Percentiles rank a stretch among this genome's conserved stretches.
Evolutionary conservation across 768 basidiomycete species (phyloP).

Genomic region (Candolleomyces aberdarensis): DNA sequence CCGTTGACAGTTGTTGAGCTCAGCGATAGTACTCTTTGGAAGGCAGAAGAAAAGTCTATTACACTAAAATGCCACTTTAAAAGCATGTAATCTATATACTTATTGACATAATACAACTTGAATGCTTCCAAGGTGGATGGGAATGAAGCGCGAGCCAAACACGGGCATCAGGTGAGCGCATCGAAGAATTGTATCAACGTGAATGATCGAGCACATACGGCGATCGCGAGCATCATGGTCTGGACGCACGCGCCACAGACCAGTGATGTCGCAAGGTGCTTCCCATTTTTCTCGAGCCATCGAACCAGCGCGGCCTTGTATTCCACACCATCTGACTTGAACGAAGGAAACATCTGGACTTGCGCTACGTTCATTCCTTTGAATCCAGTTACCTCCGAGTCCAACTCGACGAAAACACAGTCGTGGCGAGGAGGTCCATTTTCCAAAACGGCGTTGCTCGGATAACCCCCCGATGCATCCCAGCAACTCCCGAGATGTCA

Average conservation of each 20-base stretch:
- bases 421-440: constrained; percentile 16
- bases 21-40: too few relatives aligned
- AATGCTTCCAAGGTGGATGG: too few relatives aligned
- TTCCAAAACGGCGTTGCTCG: constrained; percentile 21
- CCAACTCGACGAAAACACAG: constrained; percentile 17
- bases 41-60: too few relatives aligned
- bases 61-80: too few relatives aligned
- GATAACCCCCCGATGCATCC: constrained; percentile 20
- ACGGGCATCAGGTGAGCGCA: too few relatives aligned
- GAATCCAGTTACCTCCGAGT: constrained; percentile 13
- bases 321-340: constrained; percentile 2
- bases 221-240: not conserved
- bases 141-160: too few relatives aligned
- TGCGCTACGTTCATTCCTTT: constrained; percentile 22
- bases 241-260: constrained; percentile 16
- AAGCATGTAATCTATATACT: too few relatives aligned
- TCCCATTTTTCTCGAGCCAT: constrained; percentile 21
- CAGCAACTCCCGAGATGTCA: constrained; percentile 15
- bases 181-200: constrained; percentile 4
- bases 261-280: constrained; percentile 21
- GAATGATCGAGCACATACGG: constrained; percentile 4
- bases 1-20: too few relatives aligned
- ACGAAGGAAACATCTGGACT: constrained; percentile 25
- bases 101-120: too few relatives aligned
- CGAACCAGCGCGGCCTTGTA: constrained; percentile 29